These are phyloP conservation scores for Haematococcus sp. DNA, from an alignment of 139 green algal genomes.

Conservation along the genomic window DNA sequence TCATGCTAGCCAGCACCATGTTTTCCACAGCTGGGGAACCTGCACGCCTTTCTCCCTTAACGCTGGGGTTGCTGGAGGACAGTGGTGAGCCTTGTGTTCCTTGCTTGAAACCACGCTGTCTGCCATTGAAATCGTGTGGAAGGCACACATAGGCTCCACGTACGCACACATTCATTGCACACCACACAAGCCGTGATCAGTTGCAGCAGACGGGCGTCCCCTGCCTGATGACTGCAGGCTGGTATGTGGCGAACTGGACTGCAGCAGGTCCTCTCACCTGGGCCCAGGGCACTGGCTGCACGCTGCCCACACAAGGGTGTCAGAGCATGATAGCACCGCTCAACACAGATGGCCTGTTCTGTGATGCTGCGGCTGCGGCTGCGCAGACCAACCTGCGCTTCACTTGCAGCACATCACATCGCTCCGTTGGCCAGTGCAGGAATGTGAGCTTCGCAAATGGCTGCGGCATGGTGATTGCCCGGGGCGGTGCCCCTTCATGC, in stretches of 20 bases:
- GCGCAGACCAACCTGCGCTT: background rate
- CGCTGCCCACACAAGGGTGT: conserved; percentile 6
- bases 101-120: no score
- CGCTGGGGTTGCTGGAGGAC: conserved; percentile 53
- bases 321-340: background rate
- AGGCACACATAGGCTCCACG: no score
- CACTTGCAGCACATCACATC: background rate
- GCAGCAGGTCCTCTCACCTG: background rate
- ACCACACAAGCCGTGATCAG: no score
- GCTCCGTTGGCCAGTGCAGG: conserved; percentile 6
- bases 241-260: conserved; percentile 5
- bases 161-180: no score
- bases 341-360: background rate
- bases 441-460: background rate
- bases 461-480: conserved; percentile 2
- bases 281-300: background rate
- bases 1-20: conserved; percentile 56
- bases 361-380: background rate
- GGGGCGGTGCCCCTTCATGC: background rate
- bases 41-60: conserved; percentile 44
- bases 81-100: conserved; percentile 8
- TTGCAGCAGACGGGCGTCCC: no score
- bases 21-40: conserved; percentile 32
- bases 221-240: background rate
- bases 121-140: no score